phyloP scores from a whole-genome alignment of 148 eudicot genomes.

The Rhododendron molle region DNA sequence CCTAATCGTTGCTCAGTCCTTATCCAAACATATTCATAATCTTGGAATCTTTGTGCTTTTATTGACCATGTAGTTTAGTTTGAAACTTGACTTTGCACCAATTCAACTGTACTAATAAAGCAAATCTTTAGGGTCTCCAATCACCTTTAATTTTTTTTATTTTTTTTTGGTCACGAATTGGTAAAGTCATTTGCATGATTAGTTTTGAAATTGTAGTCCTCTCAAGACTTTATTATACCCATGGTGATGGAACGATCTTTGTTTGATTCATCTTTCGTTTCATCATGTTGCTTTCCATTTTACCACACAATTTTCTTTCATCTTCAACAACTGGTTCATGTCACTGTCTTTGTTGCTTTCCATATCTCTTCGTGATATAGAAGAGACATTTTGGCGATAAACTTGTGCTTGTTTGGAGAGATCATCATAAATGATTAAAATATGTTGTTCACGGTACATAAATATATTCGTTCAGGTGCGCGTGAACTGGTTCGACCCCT shows the following conservation, averaged over 20 bases:
- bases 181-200: background rate
- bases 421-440: too few species aligned
- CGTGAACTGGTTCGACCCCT: too few species aligned
- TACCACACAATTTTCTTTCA: background rate
- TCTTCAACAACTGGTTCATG: background rate
- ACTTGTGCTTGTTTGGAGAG: too few species aligned
- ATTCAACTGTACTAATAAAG: background rate
- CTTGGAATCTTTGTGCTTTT: background rate
- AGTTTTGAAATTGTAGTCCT: background rate
- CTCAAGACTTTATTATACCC: background rate
- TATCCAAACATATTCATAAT: background rate
- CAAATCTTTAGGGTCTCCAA: background rate
- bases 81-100: background rate
- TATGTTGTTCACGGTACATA: too few species aligned
- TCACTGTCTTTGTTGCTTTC: background rate
- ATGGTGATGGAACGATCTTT: background rate
- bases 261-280: too few species aligned
- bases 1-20: background rate
- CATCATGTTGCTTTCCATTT: background rate
- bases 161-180: too few species aligned
- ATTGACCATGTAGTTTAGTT: background rate
- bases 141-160: too few species aligned
- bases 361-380: too few species aligned
- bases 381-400: too few species aligned
- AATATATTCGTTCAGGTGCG: too few species aligned